Evolutionary conservation across 495 filamentous ascomycete genomes (phyloP), one percentile per base, ranked within the genome.

Genomic region (Neurospora hispaniola): DNA sequence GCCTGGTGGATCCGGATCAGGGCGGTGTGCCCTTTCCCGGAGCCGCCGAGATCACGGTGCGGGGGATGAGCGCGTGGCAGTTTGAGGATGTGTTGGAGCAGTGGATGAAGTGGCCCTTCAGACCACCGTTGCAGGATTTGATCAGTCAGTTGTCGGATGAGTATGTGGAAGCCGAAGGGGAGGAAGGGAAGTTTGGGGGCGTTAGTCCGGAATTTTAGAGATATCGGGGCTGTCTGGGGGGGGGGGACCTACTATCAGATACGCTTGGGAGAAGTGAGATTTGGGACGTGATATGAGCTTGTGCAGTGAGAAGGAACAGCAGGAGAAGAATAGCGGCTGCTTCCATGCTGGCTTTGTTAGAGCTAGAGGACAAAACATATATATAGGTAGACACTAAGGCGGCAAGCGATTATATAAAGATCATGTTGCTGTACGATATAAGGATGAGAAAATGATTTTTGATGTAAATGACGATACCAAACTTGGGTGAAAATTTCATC

Each of bases 81-180:
- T 74, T 86, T 46, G 76, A 84, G n/a, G 85, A 86, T 62, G 75
- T 91, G 7, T 41, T 84, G 3, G 79, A 84, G 72, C 82, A 83
- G 12, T 91, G 86, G 85, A 80, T 84, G 78, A 77, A 81, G 41
- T 91, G 89, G 89, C 88, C 89, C n/a, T 90, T 89, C 69, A 76
- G 77, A n/a, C 86, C 86, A 1, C 71, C 48, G 4, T 84, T 83
- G 44, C 16, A 72, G 35, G 82, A 87, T 62, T 72, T 88, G 42
- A 73, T 87, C 6, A 74, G 71, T 18, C 75, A 80, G 40, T 77
- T 80, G 9, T 68, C 75, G n/a, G 81, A 80, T 12, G 78, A 81
- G 10, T 27, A 41, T 73, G 75, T 73, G 14, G 75, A 72, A 0
- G 11, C 12, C 0, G 74, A 72, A 3, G 42, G 54, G 1, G 69